Base-by-base conservation (phyloP, 352 stramenopile genomes). In the Pythium sukuiense region DNA sequence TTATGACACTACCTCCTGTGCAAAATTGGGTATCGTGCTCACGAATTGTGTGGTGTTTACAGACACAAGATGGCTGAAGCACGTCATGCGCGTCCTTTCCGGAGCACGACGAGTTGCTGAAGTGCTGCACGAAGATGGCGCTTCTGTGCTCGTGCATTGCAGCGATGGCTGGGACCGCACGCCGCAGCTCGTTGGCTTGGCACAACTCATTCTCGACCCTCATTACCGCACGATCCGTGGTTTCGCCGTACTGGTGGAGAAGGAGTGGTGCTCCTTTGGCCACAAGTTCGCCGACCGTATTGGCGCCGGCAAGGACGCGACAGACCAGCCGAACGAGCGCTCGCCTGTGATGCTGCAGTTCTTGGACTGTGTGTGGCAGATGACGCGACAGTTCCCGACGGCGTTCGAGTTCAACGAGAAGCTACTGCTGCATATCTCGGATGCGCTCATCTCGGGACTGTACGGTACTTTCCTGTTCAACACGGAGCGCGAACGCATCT, bases 51-150 rank as follows among this genome's bases (percentile, higher is more conserved):
- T 1, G n/a, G 1, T 67, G 16, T 24, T 54, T 68, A 27, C 56
- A 94, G 93, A 98, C 67, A 98, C 95, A 9, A 90, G 95, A 46
- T 99, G 98, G 98, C 81, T 99, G 26, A 95, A 94, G 59, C 95
- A 99, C 70, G 86, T 99, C 18, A 98, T 98, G 71, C 82, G 89
- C 20, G 84, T 95, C 14, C 63, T 95, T 2, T 89, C 82, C 0
- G 87, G 87, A 0, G 87, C 85, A 1, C 74, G 79, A 26, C 76
- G 84, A 35, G 80, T 95, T 37, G 85, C 87, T 18, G 81, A 94
- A 48, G 80, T 93, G n/a, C 75, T 95, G 3, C 87, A 95, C 52
- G 87, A 95, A 73, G 83, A 93, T 54, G 85, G 85, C 35, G 85
- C 87, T 13, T 92, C 82, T 1, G 87, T 95, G 32, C 71, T 96